A percentile compares a stretch with the other conserved stretches of the same genome.
Evolutionary conservation across 2,329 filamentous ascomycete species (phyloP).

Genomic region (Neopestalotiopsis rosae): DNA sequence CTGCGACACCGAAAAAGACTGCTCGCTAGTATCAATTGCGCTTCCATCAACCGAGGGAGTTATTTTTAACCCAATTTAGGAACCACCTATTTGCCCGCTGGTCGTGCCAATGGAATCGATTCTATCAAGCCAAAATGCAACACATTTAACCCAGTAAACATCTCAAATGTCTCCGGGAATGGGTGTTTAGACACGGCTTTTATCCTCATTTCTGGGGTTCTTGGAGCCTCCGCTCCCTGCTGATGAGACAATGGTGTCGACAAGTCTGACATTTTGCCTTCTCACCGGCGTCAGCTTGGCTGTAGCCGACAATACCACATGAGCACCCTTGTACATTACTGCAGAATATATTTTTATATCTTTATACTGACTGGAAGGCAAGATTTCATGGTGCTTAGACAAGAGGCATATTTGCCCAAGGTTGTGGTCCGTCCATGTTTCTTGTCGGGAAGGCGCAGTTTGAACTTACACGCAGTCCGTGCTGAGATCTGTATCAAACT

Average conservation of each 20-base stretch:
- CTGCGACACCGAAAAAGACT: not conserved
- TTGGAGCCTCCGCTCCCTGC: not conserved
- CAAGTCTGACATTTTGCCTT: not conserved
- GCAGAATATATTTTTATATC: no score
- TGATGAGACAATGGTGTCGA: not conserved
- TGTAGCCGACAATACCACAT: no score
- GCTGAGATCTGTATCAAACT: no score
- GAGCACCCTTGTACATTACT: no score
- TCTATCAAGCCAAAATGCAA: not conserved
- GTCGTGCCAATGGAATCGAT: not conserved
- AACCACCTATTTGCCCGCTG: not conserved
- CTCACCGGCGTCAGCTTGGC: not conserved
- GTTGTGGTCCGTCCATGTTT: no score
- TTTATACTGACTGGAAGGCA: no score
- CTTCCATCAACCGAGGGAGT: not conserved
- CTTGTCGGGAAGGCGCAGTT: no score
- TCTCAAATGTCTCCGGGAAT: not conserved
- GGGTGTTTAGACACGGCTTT: not conserved
- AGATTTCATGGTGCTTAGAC: no score
- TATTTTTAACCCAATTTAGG: conserved; percentile 13
- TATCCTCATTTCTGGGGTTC: not conserved
- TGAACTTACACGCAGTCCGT: no score
- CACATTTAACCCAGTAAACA: conserved; percentile 10
- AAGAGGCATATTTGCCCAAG: no score
- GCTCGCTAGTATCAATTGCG: not conserved